Conservation (phyloP, 2,329 filamentous ascomycete species). For the Phialophora macrospora region DNA sequence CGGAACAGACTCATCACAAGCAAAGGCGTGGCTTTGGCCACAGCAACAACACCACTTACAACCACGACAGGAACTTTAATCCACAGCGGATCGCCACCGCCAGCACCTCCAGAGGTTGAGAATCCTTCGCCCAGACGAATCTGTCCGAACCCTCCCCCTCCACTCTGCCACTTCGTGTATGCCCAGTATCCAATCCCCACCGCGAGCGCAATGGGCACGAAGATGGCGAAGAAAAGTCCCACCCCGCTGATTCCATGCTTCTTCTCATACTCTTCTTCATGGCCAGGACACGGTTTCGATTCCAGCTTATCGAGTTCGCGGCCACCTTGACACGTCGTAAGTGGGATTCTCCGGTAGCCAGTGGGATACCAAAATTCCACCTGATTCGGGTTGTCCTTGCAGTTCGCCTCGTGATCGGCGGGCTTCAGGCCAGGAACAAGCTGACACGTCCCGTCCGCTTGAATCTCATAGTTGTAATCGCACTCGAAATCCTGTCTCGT, state of each 20-base stretch:
- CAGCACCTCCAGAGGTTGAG: constrained; percentile 29
- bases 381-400: constrained; percentile 67
- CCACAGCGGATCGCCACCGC: constrained; percentile 70
- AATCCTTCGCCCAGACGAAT: constrained; percentile 79
- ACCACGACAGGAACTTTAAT: constrained; percentile 79
- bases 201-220: constrained; percentile 74
- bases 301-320: constrained; percentile 71
- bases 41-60: constrained; percentile 81
- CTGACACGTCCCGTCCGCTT: constrained; percentile 74
- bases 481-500: constrained; percentile 89
- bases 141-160: constrained; percentile 82
- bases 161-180: constrained; percentile 68
- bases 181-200: constrained; percentile 72
- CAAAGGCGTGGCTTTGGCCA: constrained; percentile 73
- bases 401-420: constrained; percentile 63
- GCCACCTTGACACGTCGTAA: constrained; percentile 84
- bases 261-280: constrained; percentile 80
- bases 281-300: constrained; percentile 71
- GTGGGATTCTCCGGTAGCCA: constrained; percentile 85
- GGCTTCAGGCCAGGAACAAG: constrained; percentile 76
- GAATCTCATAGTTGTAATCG: constrained; percentile 90
- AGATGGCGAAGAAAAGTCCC: constrained; percentile 82
- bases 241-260: constrained; percentile 72
- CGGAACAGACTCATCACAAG: constrained; percentile 76
- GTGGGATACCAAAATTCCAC: constrained; percentile 82